Evolutionary conservation across 2,329 filamentous ascomycete genomes (phyloP).

Genomic region (Huntiella moniliformis): DNA sequence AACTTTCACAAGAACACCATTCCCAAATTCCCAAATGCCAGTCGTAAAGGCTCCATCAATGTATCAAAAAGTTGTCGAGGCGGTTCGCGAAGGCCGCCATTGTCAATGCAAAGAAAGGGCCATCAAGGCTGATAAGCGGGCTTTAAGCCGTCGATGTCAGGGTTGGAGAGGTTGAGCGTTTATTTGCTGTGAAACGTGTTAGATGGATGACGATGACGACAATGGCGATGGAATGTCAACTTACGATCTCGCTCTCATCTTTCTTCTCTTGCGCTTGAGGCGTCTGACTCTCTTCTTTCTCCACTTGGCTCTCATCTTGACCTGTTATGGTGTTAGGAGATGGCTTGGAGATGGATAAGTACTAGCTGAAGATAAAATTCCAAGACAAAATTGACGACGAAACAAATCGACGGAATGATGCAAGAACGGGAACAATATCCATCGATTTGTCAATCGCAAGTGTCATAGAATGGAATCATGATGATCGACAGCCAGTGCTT

Average conservation of each 20-base stretch:
- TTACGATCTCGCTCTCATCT: constrained; percentile 96
- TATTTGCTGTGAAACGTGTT: constrained; percentile 36
- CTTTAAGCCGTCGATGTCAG: constrained; percentile 21
- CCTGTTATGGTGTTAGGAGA: constrained; percentile 16
- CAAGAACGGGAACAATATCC: background rate
- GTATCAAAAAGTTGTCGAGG: constrained; percentile 1
- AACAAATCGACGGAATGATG: background rate
- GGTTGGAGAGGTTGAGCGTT: constrained; percentile 42
- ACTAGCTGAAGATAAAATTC: background rate
- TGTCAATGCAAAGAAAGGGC: background rate
- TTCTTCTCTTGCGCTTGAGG: constrained; percentile 99
- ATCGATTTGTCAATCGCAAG: background rate
- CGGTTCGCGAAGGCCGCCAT: background rate
- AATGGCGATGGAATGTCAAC: constrained; percentile 21
- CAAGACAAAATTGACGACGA: background rate
- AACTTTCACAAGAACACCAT: constrained; percentile 11
- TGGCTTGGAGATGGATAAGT: background rate
- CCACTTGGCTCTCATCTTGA: constrained; percentile 89
- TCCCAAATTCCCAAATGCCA: constrained; percentile 8
- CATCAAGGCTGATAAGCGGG: constrained; percentile 1
- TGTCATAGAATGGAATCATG: background rate
- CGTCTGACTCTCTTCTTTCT: constrained; percentile 99
- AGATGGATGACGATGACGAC: background rate
- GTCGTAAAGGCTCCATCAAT: constrained; percentile 3
- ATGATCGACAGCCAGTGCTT: too few species aligned